A percentile compares a stretch with the other conserved stretches of the same genome.
phyloP scores from a whole-genome alignment of 495 filamentous ascomycete genomes.

The Geoglossum glabrum region DNA sequence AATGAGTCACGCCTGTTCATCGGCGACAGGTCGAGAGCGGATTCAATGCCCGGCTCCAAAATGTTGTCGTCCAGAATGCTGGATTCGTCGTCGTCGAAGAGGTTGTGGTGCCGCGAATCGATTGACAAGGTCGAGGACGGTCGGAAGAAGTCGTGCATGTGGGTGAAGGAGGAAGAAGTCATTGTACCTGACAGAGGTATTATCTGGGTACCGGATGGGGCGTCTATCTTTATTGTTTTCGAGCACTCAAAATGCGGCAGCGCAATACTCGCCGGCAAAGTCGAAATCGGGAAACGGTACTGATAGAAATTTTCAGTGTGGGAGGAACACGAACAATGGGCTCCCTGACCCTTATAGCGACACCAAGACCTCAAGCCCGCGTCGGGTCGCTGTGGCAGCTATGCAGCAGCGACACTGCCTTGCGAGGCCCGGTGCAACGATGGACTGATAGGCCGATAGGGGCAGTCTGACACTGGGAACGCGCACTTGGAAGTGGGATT shows the following conservation, averaged over 20 bases:
- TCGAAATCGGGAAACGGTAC: neutral
- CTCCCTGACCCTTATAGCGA: neutral
- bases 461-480: neutral
- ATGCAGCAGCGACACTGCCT: neutral
- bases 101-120: constrained; percentile 37
- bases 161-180: neutral
- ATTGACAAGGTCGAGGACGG: constrained; percentile 34
- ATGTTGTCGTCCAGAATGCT: constrained; percentile 74
- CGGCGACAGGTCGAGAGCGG: constrained; percentile 47
- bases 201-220: neutral
- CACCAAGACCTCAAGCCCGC: neutral
- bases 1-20: constrained; percentile 51
- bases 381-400: neutral
- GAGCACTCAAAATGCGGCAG: neutral
- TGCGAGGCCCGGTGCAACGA: neutral
- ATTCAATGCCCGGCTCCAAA: constrained; percentile 45
- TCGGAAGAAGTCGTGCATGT: constrained; percentile 40
- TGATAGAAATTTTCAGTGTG: neutral
- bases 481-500: too few relatives aligned
- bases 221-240: neutral
- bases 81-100: constrained; percentile 61
- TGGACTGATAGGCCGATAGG: neutral
- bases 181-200: neutral
- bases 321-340: neutral
- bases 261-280: neutral